Evolutionary conservation across 352 stramenopile species (phyloP).

Genomic region (Pythium volutum): DNA sequence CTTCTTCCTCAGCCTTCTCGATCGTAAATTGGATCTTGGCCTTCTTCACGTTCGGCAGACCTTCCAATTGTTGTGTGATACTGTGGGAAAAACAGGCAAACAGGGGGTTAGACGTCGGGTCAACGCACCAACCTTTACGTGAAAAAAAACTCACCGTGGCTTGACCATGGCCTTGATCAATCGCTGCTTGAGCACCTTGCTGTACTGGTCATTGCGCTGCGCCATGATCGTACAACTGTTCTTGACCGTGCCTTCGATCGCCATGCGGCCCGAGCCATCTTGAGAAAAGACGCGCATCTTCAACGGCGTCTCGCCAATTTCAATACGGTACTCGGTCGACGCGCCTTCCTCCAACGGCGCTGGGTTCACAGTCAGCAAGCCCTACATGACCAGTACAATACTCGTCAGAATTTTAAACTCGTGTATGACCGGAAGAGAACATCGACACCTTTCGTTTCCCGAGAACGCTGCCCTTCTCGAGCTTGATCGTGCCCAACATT

Average conservation of each 20-base stretch:
- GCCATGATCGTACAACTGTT: constrained; percentile 86
- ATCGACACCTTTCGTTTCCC: constrained; percentile 57
- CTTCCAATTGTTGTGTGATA: constrained; percentile 73
- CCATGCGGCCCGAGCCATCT: constrained; percentile 83
- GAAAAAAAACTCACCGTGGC: constrained; percentile 27
- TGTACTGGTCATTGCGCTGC: constrained; percentile 82
- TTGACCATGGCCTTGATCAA: constrained; percentile 88
- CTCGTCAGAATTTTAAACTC: background rate
- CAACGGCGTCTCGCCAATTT: constrained; percentile 72
- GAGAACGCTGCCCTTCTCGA: constrained; percentile 68
- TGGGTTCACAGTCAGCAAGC: constrained; percentile 74
- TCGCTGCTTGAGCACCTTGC: constrained; percentile 78
- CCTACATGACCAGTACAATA: constrained; percentile 30
- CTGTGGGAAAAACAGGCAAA: constrained; percentile 27
- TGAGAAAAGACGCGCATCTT: constrained; percentile 86
- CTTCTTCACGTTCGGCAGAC: constrained; percentile 74
- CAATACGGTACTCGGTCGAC: constrained; percentile 79
- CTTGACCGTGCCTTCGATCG: constrained; percentile 83
- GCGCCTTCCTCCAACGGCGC: constrained; percentile 70
- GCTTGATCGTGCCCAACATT: constrained; percentile 81
- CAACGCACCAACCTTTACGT: background rate
- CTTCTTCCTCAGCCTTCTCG: constrained; percentile 66
- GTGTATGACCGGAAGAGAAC: background rate
- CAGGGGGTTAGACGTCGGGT: background rate
- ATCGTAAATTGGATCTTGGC: constrained; percentile 82